Evolutionary conservation across 805 yeast species (phyloP), one percentile per base, ranked within the genome.

Genomic region (Candida arabinofermentans): DNA sequence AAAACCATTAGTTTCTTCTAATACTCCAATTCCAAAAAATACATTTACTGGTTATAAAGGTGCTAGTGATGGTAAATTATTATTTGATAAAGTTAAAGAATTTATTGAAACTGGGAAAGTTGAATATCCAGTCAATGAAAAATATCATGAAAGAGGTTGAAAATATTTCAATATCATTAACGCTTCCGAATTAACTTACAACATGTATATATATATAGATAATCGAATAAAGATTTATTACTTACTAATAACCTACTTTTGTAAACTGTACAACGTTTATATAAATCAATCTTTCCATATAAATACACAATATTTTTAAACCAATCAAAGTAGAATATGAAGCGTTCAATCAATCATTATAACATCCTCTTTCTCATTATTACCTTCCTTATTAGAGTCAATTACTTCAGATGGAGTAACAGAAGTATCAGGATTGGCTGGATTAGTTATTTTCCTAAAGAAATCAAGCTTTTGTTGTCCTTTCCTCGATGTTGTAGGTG

Each of bases 1-100:
- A 47, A 83, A 77, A 55, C 90, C 98, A 4, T 72, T 87, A 37
- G 95, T 89, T 4, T 81, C 88, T 34, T 79, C 83, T 17, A 79
- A 79, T 38, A 74, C 81, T 8, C 90, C 95, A 8, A 75, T 77
- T 53, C 74, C 89, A 36, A 71, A 68, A 48, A 89, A 88, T 59
- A 69, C 72, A 26, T 88, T 70, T 59, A 67, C 69, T 41, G 96
- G 96, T 5, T 91, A 75, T 61, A 51, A 60, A 23, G 79, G 79
- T 55, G 77, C 87, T 34, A 71, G 77, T 36, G 95, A 87, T 61
- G 81, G 91, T 9, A 75, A 79, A 41, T 71, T 86, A 39, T 83
- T 86, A 47, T 71, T 86, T 53, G 74, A 79, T 34, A 86, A 86
- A 59, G 71, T 87, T 40, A 76, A 75, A 57, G 87, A 86, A 52